These are phyloP conservation scores for Neonectria punicea DNA, from an alignment of 2,329 filamentous ascomycete species.

Conservation along the genomic window DNA sequence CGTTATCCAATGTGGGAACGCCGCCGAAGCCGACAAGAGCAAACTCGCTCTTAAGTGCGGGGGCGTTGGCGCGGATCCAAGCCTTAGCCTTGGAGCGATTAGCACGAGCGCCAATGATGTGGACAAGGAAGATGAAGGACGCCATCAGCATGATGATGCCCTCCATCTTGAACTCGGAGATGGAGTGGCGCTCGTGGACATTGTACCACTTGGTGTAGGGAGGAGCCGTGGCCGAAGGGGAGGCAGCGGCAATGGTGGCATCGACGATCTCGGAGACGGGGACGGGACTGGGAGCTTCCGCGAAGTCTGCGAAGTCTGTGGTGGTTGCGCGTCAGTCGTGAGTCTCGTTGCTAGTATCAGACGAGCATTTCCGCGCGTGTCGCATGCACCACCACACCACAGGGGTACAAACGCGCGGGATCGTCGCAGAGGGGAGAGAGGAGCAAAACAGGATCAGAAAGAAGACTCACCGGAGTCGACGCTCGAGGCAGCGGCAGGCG, in stretches of 20 bases:
- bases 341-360: background rate
- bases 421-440: conserved; percentile 1
- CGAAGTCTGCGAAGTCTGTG: conserved; percentile 94
- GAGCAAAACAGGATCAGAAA: background rate
- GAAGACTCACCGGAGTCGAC: conserved; percentile 71
- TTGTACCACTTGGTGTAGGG: conserved; percentile 98
- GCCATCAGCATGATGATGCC: conserved; percentile 83
- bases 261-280: conserved; percentile 61
- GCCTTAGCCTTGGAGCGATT: conserved; percentile 84
- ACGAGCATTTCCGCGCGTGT: conserved; percentile 17
- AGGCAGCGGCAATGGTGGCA: conserved; percentile 57
- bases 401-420: background rate
- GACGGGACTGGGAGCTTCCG: conserved; percentile 76
- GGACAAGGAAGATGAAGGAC: conserved; percentile 77
- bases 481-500: conserved; percentile 55
- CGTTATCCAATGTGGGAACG: conserved; percentile 59
- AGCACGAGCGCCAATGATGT: conserved; percentile 81
- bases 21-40: conserved; percentile 84
- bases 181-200: conserved; percentile 87
- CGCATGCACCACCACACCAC: conserved; percentile 19
- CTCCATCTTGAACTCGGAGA: conserved; percentile 88
- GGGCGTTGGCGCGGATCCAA: conserved; percentile 82
- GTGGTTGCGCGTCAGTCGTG: conserved; percentile 42
- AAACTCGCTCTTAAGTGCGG: conserved; percentile 82
- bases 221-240: conserved; percentile 60